A percentile compares a stretch with the other conserved stretches of the same genome.
These are phyloP conservation scores for Rhodotorula sp. DNA, from an alignment of 1,284 basidiomycete genomes.

Conservation along the genomic window DNA sequence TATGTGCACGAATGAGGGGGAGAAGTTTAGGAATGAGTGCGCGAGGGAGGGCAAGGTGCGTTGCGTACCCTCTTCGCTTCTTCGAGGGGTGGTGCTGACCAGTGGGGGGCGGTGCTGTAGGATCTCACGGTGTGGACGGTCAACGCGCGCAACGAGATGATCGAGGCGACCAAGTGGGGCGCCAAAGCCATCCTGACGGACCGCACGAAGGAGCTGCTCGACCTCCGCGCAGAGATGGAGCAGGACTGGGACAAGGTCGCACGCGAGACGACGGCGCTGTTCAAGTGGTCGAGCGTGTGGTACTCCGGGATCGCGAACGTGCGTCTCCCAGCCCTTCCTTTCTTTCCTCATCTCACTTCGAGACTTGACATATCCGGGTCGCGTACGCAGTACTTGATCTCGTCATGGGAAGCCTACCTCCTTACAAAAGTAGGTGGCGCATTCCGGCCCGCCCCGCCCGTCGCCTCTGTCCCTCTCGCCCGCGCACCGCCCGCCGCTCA, in stretches of 20 bases:
- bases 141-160: conserved; percentile 87
- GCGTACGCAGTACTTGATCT: conserved; percentile 23
- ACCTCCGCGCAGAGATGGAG: conserved; percentile 65
- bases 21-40: conserved; percentile 74
- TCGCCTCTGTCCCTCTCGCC: background rate
- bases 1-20: conserved; percentile 67
- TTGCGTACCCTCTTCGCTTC: no score
- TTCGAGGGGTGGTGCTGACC: no score
- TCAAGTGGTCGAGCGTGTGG: conserved; percentile 30
- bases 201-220: conserved; percentile 70
- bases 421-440: conserved; percentile 32
- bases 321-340: conserved; percentile 3
- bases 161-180: conserved; percentile 90
- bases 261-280: conserved; percentile 29
- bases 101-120: no score
- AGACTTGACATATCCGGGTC: no score
- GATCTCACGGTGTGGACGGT: conserved; percentile 85
- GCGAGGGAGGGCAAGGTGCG: conserved; percentile 70
- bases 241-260: conserved; percentile 34
- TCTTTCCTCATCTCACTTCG: background rate
- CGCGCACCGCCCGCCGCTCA: background rate
- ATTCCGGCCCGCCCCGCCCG: conserved; percentile 16
- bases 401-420: conserved; percentile 37
- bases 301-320: conserved; percentile 34
- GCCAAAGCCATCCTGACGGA: conserved; percentile 89